A percentile compares a stretch with the other conserved stretches of the same genome.
These are phyloP conservation scores for Cydonia oblonga DNA, from an alignment of 331 rosid species.

Conservation along the genomic window DNA sequence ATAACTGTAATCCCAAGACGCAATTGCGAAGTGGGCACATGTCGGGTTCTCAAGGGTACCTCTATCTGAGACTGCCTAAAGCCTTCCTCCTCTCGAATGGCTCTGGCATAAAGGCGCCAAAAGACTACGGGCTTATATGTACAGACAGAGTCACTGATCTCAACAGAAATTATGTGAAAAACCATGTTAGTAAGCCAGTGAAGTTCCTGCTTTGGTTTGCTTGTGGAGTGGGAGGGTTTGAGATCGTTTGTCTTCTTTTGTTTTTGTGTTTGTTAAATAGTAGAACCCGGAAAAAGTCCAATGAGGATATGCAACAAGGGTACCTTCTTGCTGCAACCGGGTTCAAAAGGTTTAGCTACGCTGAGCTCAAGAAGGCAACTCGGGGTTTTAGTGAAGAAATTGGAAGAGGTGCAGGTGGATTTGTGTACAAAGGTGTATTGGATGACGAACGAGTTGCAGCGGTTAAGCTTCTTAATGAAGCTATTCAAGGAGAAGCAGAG, in stretches of 20 bases:
- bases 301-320: neutral
- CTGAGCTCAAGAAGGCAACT: slow-evolving; percentile 40
- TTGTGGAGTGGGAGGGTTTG: slow-evolving; percentile 34
- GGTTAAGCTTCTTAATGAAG: slow-evolving; percentile 32
- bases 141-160: neutral
- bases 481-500: slow-evolving; percentile 48
- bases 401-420: slow-evolving; percentile 56
- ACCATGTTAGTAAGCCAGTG: neutral
- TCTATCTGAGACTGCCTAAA: slow-evolving; percentile 23
- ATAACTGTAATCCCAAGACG: slow-evolving; percentile 22
- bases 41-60: slow-evolving; percentile 2
- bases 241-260: slow-evolving; percentile 21
- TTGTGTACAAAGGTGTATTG: slow-evolving; percentile 43
- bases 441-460: slow-evolving; percentile 41
- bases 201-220: slow-evolving; percentile 31
- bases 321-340: slow-evolving; percentile 38
- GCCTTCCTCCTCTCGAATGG: neutral
- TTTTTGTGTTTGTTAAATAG: slow-evolving; percentile 17
- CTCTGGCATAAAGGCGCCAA: neutral
- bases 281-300: slow-evolving; percentile 3
- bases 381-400: slow-evolving; percentile 34
- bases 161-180: slow-evolving; percentile 4
- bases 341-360: slow-evolving; percentile 38
- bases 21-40: slow-evolving; percentile 26
- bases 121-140: slow-evolving; percentile 8